A percentile compares a stretch with the other conserved stretches of the same genome.
Conservation (phyloP, 192 early-diverging fungal genomes). For the Backusella australiensis region DNA sequence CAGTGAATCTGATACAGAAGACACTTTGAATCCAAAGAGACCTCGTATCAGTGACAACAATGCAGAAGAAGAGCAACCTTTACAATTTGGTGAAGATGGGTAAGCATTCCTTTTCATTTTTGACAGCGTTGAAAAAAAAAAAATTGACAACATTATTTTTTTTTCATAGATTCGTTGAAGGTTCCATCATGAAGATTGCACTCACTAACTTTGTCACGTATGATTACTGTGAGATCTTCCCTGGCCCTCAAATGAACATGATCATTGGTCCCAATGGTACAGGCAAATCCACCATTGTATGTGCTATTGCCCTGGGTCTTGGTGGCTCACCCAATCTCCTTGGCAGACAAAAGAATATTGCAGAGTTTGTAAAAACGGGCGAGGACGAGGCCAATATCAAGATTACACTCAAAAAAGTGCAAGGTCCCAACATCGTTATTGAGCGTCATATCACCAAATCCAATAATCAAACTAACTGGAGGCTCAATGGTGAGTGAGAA, state of each 20-base stretch:
- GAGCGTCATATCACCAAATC: constrained; percentile 60
- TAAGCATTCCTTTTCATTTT: neutral
- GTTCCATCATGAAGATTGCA: constrained; percentile 71
- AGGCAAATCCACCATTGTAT: constrained; percentile 94
- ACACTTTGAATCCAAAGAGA: neutral
- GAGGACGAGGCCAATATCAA: constrained; percentile 76
- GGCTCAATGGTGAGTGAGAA: constrained; percentile 67
- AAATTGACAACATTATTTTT: neutral
- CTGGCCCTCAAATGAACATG: constrained; percentile 98
- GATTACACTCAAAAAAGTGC: constrained; percentile 71
- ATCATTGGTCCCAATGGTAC: constrained; percentile 97
- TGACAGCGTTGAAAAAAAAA: neutral
- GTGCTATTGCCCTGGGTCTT: constrained; percentile 93
- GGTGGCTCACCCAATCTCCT: constrained; percentile 73
- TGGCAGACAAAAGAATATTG: constrained; percentile 85
- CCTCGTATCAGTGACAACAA: neutral
- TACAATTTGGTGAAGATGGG: neutral
- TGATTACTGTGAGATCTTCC: constrained; percentile 75
- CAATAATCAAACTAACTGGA: constrained; percentile 73
- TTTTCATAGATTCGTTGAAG: constrained; percentile 48
- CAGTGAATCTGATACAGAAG: neutral
- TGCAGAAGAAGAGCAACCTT: neutral
- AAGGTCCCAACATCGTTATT: constrained; percentile 48
- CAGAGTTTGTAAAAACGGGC: constrained; percentile 92
- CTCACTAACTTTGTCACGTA: constrained; percentile 98